Base-by-base conservation (phyloP, 1,284 basidiomycete species). In the Cystobasidium sp. region DNA sequence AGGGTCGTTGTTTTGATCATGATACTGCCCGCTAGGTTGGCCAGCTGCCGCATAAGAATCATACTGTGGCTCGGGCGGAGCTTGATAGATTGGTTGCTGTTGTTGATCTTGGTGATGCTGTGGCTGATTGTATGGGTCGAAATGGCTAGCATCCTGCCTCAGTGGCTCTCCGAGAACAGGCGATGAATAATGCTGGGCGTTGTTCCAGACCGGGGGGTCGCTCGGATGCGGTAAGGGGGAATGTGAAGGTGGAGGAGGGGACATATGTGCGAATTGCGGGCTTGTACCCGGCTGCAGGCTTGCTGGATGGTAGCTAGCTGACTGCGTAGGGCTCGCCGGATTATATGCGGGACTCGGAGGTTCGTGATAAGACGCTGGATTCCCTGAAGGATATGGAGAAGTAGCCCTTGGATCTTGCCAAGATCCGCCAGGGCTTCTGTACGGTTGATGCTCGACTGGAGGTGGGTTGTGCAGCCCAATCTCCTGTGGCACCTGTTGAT, bases 401-500 rank as follows among this genome's bases (percentile, higher is more conserved):
- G 52, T 22, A 31, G 43, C 70, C 8, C 70, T 47, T 9, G 70
- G 70, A 59, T 73, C 63, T 22, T 66, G 39, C 70, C 70, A 73
- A 0, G 70, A 66, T 9, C 10, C 31, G n/a, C 24, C 16, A 6
- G 70, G 16, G 14, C 37, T 31, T 16, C 16, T 22, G 41, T 68
- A 73, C 8, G 70, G 12, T 44, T 52, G 24, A 4, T 61, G 62
- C 20, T 46, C 41, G 3, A 14, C 51, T n/a, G 46, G 49, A 22
- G 58, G 62, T 9, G 56, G 55, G 18, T 59, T 43, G 14, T 58
- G 70, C 8, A 53, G 46, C 1, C 31, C 37, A 49, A 44, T 24
- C n/a, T 73, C 63, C 6, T 44, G 56, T 14, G 41, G 31, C 37
- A 18, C 22, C 39, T 49, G 12, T 46, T 59, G 63, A 2, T 66